Evolutionary conservation across 495 filamentous ascomycete genomes (phyloP).

Genomic region (Chaetomium cochliodes): DNA sequence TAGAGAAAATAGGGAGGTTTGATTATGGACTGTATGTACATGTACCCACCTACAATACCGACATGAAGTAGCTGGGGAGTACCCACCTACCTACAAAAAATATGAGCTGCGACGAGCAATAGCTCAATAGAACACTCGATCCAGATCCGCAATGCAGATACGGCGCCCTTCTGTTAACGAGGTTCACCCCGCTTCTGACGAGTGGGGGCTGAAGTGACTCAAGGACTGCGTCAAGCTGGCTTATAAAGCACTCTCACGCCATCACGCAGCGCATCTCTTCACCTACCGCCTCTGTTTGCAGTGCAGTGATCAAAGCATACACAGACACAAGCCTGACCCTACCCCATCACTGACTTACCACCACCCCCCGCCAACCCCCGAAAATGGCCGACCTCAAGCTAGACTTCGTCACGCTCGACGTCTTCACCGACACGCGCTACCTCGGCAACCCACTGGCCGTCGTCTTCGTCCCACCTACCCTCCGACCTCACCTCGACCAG

Average conservation of each 20-base stretch:
- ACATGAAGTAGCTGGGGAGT: neutral
- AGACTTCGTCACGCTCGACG: constrained; percentile 62
- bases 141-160: neutral
- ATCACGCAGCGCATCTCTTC: neutral
- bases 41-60: too few species aligned
- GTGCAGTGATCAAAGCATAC: neutral
- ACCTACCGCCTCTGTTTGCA: too few species aligned
- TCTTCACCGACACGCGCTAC: constrained; percentile 60
- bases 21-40: too few species aligned
- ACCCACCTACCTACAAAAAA: neutral
- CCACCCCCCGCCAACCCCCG: neutral
- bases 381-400: constrained; percentile 31
- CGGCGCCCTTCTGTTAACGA: neutral
- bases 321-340: too few species aligned
- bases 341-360: too few species aligned
- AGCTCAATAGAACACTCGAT: neutral
- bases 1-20: neutral
- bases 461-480: constrained; percentile 49
- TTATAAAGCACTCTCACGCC: neutral
- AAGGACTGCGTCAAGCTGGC: neutral
- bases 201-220: neutral
- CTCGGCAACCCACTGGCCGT: constrained; percentile 69
- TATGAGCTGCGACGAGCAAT: neutral
- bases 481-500: constrained; percentile 42
- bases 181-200: constrained; percentile 5